Percentiles rank a stretch among this genome's conserved stretches.
Conservation (phyloP, 805 yeast species). For the Barnettozyma sucrosica region DNA sequence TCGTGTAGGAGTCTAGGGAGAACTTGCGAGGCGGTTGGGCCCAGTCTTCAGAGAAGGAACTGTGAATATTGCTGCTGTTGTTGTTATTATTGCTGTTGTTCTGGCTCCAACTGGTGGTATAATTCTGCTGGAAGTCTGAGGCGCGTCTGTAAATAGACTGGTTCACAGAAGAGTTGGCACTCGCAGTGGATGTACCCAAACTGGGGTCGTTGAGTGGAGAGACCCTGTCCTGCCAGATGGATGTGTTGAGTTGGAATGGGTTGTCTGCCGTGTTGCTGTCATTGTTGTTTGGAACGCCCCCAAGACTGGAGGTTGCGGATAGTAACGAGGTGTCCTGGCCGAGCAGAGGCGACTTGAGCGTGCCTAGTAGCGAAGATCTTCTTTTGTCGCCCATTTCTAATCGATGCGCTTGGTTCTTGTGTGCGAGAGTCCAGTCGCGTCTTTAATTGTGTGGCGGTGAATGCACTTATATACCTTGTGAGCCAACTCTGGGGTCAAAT, state of each 20-base stretch:
- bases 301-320: not conserved
- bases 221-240: conserved; percentile 10
- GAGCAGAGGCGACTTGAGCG: conserved; percentile 13
- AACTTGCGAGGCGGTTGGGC: conserved; percentile 14
- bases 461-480: not conserved
- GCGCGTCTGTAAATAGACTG: conserved; percentile 6
- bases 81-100: too few species aligned
- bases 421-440: not conserved
- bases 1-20: conserved; percentile 14
- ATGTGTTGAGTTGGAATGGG: conserved; percentile 15
- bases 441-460: not conserved
- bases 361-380: conserved; percentile 12
- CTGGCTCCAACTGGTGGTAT: conserved; percentile 8
- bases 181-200: not conserved
- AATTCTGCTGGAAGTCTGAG: conserved; percentile 6
- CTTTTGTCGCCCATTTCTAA: conserved; percentile 3
- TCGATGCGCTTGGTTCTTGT: not conserved
- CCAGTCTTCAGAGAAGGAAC: conserved; percentile 5
- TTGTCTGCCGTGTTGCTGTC: conserved; percentile 5
- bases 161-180: not conserved
- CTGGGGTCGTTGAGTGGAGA: conserved; percentile 6
- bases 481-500: not conserved
- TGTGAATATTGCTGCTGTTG: conserved; percentile 1
- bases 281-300: not conserved
- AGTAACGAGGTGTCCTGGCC: conserved; percentile 2